Conservation (phyloP, 78 protist genomes). For the Thecamonas trahens region DNA sequence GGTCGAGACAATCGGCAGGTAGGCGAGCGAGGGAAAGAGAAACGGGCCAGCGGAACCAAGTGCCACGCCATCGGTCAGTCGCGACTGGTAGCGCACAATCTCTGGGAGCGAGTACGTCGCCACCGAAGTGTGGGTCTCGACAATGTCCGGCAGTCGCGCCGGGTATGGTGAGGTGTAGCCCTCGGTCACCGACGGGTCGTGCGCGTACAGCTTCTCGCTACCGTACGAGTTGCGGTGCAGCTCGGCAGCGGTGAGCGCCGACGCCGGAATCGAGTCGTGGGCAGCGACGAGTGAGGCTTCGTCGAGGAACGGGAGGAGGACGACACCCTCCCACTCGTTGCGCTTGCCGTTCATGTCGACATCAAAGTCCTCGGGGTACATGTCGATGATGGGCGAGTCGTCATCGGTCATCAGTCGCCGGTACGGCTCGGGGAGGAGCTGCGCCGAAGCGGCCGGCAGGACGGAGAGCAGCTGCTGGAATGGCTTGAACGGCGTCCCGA, state of each 20-base stretch:
- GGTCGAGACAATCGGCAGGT: too few relatives aligned
- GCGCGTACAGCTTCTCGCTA: too few relatives aligned
- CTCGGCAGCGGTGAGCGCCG: background rate
- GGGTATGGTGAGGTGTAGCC: background rate
- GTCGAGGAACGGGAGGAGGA: conserved; percentile 64
- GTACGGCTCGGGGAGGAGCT: conserved; percentile 38
- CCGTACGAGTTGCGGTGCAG: background rate
- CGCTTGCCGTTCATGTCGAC: conserved; percentile 65
- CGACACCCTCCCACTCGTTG: conserved; percentile 75
- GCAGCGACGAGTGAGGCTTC: background rate
- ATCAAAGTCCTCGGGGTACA: conserved; percentile 64
- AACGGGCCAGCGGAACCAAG: too few relatives aligned
- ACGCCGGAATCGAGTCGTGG: too few relatives aligned
- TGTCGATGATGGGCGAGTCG: conserved; percentile 53
- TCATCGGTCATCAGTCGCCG: conserved; percentile 28
- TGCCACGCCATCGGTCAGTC: too few relatives aligned
- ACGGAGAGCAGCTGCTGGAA: conserved; percentile 84
- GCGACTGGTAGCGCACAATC: too few relatives aligned
- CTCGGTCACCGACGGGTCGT: too few relatives aligned
- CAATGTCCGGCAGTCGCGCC: background rate
- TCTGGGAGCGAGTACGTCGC: background rate
- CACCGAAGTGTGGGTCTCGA: background rate
- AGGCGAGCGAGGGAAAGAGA: too few relatives aligned
- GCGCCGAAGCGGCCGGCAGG: conserved; percentile 62
- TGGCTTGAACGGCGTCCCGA: conserved; percentile 73